Conservation (phyloP, 495 filamentous ascomycete species). For the Hypoxylon crocopeplum region DNA sequence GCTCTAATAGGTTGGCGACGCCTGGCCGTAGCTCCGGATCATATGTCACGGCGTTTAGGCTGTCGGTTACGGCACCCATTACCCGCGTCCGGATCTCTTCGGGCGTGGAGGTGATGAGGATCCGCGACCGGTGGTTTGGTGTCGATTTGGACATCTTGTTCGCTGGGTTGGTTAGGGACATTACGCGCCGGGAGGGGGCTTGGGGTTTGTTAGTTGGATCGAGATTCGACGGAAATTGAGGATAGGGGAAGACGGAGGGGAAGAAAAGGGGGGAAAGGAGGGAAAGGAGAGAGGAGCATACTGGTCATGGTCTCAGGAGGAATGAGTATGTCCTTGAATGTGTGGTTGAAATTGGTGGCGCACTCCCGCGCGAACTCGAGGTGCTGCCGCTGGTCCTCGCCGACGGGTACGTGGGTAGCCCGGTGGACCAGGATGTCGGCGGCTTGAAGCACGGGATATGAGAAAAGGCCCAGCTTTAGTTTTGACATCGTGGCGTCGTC, state of each 20-base stretch:
- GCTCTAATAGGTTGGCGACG: slow-evolving; percentile 82
- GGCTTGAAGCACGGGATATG: slow-evolving; percentile 94
- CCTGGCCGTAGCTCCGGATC: slow-evolving; percentile 76
- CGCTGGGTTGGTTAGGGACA: slow-evolving; percentile 80
- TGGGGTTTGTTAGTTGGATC: slow-evolving; percentile 5
- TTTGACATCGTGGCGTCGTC: slow-evolving; percentile 59
- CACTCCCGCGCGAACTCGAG: slow-evolving; percentile 88
- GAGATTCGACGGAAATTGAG: too few species aligned
- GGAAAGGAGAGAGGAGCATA: slow-evolving; percentile 47
- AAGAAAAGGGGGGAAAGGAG: not conserved
- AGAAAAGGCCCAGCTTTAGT: slow-evolving; percentile 90
- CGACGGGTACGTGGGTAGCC: slow-evolving; percentile 94
- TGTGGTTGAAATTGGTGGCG: slow-evolving; percentile 82
- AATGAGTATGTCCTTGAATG: slow-evolving; percentile 67
- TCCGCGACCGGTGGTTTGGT: slow-evolving; percentile 69
- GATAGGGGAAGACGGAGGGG: not conserved
- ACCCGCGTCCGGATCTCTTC: slow-evolving; percentile 71
- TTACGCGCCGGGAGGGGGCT: slow-evolving; percentile 78
- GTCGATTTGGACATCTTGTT: slow-evolving; percentile 96
- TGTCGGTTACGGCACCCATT: slow-evolving; percentile 79
- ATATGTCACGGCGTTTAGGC: slow-evolving; percentile 66
- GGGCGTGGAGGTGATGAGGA: slow-evolving; percentile 76
- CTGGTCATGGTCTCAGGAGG: slow-evolving; percentile 78
- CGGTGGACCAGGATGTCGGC: slow-evolving; percentile 91
- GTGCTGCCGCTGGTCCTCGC: slow-evolving; percentile 91